A percentile compares a stretch with the other conserved stretches of the same genome.
These are phyloP conservation scores for Stentor roeselii DNA, from an alignment of 73 alveolate genomes.

Conservation along the genomic window DNA sequence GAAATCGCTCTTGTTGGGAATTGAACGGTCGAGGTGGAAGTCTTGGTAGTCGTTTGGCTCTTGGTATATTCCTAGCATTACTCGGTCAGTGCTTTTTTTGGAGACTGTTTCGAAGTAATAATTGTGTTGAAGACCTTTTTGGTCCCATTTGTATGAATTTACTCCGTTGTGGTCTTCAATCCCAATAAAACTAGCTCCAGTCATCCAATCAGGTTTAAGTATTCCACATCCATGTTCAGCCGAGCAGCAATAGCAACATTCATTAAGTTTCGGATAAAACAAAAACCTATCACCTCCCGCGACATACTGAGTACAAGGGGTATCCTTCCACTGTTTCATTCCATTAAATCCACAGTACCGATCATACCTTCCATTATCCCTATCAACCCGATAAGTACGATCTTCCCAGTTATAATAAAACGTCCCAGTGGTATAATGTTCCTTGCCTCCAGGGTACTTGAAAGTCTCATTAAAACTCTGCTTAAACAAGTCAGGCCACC, in stretches of 20 bases:
- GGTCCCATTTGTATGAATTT: conserved; percentile 47
- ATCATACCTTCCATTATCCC: conserved; percentile 59
- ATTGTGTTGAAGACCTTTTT: conserved; percentile 48
- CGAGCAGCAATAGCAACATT: conserved; percentile 55
- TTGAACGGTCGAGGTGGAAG: background rate
- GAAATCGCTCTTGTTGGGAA: background rate
- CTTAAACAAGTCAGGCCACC: conserved; percentile 43
- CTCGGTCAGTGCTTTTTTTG: conserved; percentile 36
- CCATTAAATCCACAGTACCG: conserved; percentile 59
- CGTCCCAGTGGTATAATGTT: conserved; percentile 32
- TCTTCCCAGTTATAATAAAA: conserved; percentile 37
- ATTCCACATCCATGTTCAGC: conserved; percentile 59
- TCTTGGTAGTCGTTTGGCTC: conserved; percentile 44
- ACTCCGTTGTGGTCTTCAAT: conserved; percentile 30
- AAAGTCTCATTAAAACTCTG: conserved; percentile 41
- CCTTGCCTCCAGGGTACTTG: conserved; percentile 25
- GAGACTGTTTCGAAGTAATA: conserved; percentile 46
- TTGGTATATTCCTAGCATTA: conserved; percentile 45
- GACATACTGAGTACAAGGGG: conserved; percentile 49
- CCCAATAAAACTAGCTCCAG: conserved; percentile 37
- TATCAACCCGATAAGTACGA: conserved; percentile 33
- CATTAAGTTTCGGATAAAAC: conserved; percentile 42
- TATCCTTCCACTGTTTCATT: conserved; percentile 17
- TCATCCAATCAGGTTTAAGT: conserved; percentile 47
- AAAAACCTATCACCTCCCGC: conserved; percentile 49